Evolutionary conservation across 441 rosid genomes (phyloP), one percentile per base, ranked within the genome.

Genomic region (Gossypium lobatum): DNA sequence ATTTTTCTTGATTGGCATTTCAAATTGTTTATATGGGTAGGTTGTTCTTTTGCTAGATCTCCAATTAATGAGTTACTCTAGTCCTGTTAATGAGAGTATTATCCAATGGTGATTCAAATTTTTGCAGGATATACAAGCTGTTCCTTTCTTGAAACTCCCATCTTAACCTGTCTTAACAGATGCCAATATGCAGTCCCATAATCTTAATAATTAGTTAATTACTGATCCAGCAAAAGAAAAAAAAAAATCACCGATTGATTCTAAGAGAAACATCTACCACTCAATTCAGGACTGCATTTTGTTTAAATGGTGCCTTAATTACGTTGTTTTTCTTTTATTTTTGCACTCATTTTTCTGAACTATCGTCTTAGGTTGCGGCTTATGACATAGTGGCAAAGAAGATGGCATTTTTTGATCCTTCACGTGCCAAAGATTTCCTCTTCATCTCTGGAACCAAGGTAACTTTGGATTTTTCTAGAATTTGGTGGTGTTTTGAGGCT

Each of bases 401-500:
- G 78, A 94, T 94, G 97, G 93, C 97, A 6, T 92, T 94, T 82
- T 94, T 94, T 25, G 88, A 94, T 77, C 94, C 94, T 9, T 85
- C 92, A 14, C 90, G 92, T 17, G 88, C 93, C 21, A 81, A 91
- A 74, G 98, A 94, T 73, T 92, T 92, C 79, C 91, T 92, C 73
- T 94, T 94, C 89, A 94, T 92, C 73, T 94, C 98, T 61, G 98
- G 97, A 77, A 94, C 97, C 74, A 94, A 92, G 97, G 97, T 89
- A 78, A 72, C 16, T 54, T 17, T 66, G 6, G 21, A 28, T 65
- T 68, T 59, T 45, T 20, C 52, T 13, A 34, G 34, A 26, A 16
- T 46, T 18, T 3, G 2, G 14, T 8, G 16, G 37, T 50, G n/a
- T 68, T 68, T 52, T 37, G 60, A 68, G 45, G 16, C 60, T 50